Conservation (phyloP, 2,329 filamentous ascomycete genomes). For the Thielaviopsis populi region DNA sequence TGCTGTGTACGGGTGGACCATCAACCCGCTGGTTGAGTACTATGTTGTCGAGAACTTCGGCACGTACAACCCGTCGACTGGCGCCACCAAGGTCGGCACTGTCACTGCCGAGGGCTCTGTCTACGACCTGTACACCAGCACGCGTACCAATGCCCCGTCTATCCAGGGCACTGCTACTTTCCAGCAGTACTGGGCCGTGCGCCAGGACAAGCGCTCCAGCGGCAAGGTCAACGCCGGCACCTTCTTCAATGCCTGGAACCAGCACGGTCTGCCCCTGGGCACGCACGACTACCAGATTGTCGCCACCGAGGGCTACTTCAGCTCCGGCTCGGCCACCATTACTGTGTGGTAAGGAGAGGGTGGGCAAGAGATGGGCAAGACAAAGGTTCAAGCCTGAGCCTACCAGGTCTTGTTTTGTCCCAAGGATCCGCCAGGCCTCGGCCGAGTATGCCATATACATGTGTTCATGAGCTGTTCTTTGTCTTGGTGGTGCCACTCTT, state of each 20-base stretch:
- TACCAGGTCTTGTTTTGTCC: not conserved
- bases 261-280: conserved; percentile 34
- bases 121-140: conserved; percentile 27
- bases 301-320: conserved; percentile 39
- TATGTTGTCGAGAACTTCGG: conserved; percentile 28
- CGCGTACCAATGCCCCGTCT: conserved; percentile 30
- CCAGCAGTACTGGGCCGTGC: conserved; percentile 39
- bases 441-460: not conserved
- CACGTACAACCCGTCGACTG: conserved; percentile 26
- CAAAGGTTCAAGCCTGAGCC: not conserved
- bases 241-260: conserved; percentile 40
- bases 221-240: conserved; percentile 35
- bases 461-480: not conserved
- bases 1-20: conserved; percentile 28
- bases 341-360: conserved; percentile 24
- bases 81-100: conserved; percentile 24
- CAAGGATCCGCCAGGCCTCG: not conserved
- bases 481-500: not conserved
- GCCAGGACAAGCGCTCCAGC: conserved; percentile 32
- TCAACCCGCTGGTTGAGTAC: conserved; percentile 26
- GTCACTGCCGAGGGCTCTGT: conserved; percentile 26
- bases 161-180: conserved; percentile 36
- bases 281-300: conserved; percentile 39
- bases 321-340: conserved; percentile 33
- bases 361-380: not conserved